phyloP scores from a whole-genome alignment of 805 yeast species.

The Starmerella bombicola region DNA sequence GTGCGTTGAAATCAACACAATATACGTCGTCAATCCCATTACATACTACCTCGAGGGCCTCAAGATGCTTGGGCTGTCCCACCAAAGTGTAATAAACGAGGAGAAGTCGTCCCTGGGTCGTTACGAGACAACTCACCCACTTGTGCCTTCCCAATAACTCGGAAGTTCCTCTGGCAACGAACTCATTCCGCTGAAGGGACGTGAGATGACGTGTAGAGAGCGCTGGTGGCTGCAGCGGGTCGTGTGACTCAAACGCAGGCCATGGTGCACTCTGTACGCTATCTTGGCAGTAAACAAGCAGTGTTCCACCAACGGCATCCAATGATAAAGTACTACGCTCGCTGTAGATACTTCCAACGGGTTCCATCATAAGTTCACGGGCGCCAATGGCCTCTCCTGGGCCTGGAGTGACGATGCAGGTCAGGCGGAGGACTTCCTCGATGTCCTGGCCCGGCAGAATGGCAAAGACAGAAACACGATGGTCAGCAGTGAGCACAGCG shows the following conservation, averaged over 20 bases:
- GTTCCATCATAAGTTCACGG: slow-evolving; percentile 25
- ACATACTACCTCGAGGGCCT: not conserved
- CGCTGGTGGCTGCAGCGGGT: slow-evolving; percentile 23
- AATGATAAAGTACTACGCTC: slow-evolving; percentile 8
- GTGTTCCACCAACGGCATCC: slow-evolving; percentile 10
- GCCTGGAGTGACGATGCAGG: slow-evolving; percentile 25
- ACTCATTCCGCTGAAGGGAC: not conserved
- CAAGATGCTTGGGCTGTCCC: not conserved
- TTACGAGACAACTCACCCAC: slow-evolving; percentile 6
- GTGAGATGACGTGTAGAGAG: not conserved
- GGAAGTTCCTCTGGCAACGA: not conserved
- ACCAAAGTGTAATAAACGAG: not conserved
- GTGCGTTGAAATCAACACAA: slow-evolving; percentile 32
- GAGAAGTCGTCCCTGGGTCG: not conserved
- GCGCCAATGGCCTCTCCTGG: slow-evolving; percentile 33
- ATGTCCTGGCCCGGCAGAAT: slow-evolving; percentile 16
- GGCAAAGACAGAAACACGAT: slow-evolving; percentile 13
- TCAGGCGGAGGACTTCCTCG: slow-evolving; percentile 19
- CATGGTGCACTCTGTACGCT: slow-evolving; percentile 12
- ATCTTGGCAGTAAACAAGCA: slow-evolving; percentile 8
- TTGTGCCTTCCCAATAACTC: not conserved
- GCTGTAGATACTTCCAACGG: slow-evolving; percentile 17
- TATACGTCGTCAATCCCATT: slow-evolving; percentile 6
- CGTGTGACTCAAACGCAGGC: slow-evolving; percentile 24
- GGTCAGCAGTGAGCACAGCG: slow-evolving; percentile 16